Evolutionary conservation across 208 protist genomes (phyloP), one percentile per base, ranked within the genome.

Genomic region (Trypanosoma cruzi): DNA sequence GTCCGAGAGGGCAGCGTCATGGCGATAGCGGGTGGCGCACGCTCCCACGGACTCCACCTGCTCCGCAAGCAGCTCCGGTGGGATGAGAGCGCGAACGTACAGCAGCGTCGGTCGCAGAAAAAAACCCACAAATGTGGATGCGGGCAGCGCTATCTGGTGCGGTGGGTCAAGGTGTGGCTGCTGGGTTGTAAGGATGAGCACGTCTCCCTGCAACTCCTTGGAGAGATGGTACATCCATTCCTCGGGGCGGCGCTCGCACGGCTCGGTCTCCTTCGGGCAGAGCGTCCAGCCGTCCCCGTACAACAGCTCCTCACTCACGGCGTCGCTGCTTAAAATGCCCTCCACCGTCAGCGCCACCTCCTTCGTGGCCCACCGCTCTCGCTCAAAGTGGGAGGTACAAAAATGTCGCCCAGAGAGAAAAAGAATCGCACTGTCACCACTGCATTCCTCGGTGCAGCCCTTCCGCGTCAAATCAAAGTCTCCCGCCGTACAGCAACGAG

Each of bases 241-340:
- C 34, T 34, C 55, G 5, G 70, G 70, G 31, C 31, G 55, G 36
- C 54, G 68, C 5, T 57, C 64, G 32, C 61, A 11, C 13, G 16
- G 0, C 22, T 32, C n/a, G 26, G 48, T 46, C 26, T 69, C 65
- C 20, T 49, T 54, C 37, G 68, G 42, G 14, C 44, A 22, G 14
- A 93, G 48, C 16, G 81, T 42, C 88, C 85, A 91, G 26, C 76
- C 75, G 61, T 89, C 79, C 0, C 83, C 88, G 46, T 75, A 85
- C 37, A 94, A 50, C 22, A 73, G 44, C 7, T 73, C 63, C 37
- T 94, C 88, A 34, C 86, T 77, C 14, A 94, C 65, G 0, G 58
- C 20, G 1, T 64, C 37, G n/a, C 18, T 34, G 16, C 32, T 53
- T 18, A 71, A 26, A 22, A 76, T 61, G 7, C 63, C 54, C 6